These are phyloP conservation scores for Lactarius hengduanensis DNA, from an alignment of 768 basidiomycete genomes.

Conservation along the genomic window DNA sequence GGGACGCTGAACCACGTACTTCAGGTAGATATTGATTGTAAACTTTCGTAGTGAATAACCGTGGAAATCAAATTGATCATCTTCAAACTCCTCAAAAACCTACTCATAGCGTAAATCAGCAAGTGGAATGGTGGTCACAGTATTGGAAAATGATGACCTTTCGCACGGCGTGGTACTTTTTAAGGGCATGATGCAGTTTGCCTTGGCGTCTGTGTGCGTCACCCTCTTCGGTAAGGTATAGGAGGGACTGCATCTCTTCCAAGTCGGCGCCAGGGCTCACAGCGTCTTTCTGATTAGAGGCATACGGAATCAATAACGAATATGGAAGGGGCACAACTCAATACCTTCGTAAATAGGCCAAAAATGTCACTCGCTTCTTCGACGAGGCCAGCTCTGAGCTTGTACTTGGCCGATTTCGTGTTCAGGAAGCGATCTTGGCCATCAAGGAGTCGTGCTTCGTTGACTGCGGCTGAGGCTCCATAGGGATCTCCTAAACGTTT, in stretches of 20 bases:
- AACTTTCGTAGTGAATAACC: constrained; percentile 89
- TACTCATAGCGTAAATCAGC: constrained; percentile 32
- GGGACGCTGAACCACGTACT: constrained; percentile 49
- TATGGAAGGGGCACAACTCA: constrained; percentile 2
- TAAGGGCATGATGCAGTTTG: constrained; percentile 75
- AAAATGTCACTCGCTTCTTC: constrained; percentile 73
- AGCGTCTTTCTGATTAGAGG: constrained; percentile 72
- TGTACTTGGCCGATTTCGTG: constrained; percentile 90
- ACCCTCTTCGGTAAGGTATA: constrained; percentile 83
- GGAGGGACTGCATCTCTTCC: constrained; percentile 93
- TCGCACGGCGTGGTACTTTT: constrained; percentile 74
- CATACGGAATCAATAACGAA: not conserved
- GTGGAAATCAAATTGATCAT: constrained; percentile 98
- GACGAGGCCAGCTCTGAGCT: constrained; percentile 75
- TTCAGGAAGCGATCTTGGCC: constrained; percentile 96
- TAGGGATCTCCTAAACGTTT: constrained; percentile 82
- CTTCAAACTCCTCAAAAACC: constrained; percentile 85
- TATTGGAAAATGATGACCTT: constrained; percentile 48
- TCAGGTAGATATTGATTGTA: constrained; percentile 80
- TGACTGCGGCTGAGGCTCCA: constrained; percentile 71
- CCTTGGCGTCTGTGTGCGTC: constrained; percentile 64
- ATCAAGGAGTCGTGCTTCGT: constrained; percentile 82
- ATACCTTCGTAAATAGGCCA: constrained; percentile 87
- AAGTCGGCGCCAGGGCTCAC: constrained; percentile 71
- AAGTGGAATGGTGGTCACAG: constrained; percentile 7